Conservation (phyloP, 2,329 filamentous ascomycete genomes). For the Hypocrella siamensis region DNA sequence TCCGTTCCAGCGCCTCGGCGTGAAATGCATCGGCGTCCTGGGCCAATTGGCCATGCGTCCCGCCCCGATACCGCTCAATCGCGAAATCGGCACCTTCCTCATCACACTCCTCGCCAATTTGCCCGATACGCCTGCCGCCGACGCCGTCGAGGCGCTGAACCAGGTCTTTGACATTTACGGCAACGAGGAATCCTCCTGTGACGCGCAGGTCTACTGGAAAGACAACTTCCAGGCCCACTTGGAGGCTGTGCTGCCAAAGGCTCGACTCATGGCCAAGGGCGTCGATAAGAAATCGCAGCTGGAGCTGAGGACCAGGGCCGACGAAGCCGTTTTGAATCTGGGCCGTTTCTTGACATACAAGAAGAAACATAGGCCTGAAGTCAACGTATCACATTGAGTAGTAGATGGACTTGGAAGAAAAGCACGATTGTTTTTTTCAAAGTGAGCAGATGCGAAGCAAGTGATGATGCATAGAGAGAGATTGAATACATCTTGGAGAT, state of each 20-base stretch:
- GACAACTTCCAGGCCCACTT: conserved; percentile 43
- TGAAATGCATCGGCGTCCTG: conserved; percentile 52
- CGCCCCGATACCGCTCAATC: conserved; percentile 36
- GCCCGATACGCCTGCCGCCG: conserved; percentile 37
- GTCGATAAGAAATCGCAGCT: conserved; percentile 42
- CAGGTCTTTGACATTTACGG: conserved; percentile 54
- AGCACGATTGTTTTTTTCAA: too few relatives aligned
- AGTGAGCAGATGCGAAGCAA: too few relatives aligned
- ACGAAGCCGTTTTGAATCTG: conserved; percentile 47
- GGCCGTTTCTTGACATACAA: conserved; percentile 49
- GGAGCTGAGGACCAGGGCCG: conserved; percentile 42
- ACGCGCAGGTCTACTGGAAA: conserved; percentile 48
- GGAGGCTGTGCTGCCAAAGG: conserved; percentile 35
- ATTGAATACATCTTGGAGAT: too few relatives aligned
- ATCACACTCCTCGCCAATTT: conserved; percentile 35
- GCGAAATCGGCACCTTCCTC: conserved; percentile 48
- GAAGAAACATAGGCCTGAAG: conserved; percentile 39
- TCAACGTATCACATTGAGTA: too few relatives aligned
- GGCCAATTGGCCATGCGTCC: conserved; percentile 45
- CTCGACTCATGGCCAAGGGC: conserved; percentile 39
- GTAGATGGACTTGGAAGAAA: too few relatives aligned
- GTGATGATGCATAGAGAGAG: too few relatives aligned
- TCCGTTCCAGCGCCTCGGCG: conserved; percentile 44
- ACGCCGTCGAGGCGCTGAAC: conserved; percentile 48
- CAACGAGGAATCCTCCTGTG: conserved; percentile 41